Evolutionary conservation across 1,284 basidiomycete species (phyloP).

Genomic region (Athelia psychrophila): DNA sequence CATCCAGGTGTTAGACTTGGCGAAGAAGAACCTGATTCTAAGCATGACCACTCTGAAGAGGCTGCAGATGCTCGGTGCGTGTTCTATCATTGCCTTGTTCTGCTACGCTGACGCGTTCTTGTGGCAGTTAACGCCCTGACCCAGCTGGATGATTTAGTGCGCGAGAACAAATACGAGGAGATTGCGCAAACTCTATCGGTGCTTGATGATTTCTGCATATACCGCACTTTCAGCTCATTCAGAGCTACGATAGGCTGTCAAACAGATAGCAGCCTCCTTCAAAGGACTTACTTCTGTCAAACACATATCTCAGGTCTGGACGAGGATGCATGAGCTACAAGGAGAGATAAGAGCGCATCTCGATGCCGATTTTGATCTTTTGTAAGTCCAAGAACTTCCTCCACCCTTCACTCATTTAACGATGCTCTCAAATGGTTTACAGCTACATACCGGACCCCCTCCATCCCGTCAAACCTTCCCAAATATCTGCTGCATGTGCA

Average conservation of each 20-base stretch:
- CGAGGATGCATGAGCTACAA: constrained; percentile 77
- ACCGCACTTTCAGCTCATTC: constrained; percentile 4
- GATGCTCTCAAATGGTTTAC: constrained; percentile 4
- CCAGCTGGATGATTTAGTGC: constrained; percentile 77
- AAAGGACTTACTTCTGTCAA: constrained; percentile 74
- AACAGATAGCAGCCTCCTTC: constrained; percentile 79
- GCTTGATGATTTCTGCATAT: constrained; percentile 21
- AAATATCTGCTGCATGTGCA: constrained; percentile 76
- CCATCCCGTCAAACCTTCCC: constrained; percentile 59
- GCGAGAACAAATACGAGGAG: constrained; percentile 79
- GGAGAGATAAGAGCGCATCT: constrained; percentile 74
- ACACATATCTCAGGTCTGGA: constrained; percentile 75
- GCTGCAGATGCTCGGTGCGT: constrained; percentile 90
- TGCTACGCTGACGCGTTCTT: neutral
- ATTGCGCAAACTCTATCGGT: constrained; percentile 81
- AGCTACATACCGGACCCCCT: constrained; percentile 81
- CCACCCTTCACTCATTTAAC: neutral
- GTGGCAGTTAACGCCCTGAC: constrained; percentile 78
- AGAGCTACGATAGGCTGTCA: constrained; percentile 65
- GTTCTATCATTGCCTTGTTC: neutral
- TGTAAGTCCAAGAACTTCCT: constrained; percentile 68
- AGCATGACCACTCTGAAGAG: constrained; percentile 92
- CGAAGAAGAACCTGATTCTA: constrained; percentile 88
- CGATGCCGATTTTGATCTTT: constrained; percentile 86
- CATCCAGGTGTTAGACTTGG: constrained; percentile 91